Base-by-base conservation (phyloP, 78 protist genomes). In the Mastigamoeba balamuthi region DNA sequence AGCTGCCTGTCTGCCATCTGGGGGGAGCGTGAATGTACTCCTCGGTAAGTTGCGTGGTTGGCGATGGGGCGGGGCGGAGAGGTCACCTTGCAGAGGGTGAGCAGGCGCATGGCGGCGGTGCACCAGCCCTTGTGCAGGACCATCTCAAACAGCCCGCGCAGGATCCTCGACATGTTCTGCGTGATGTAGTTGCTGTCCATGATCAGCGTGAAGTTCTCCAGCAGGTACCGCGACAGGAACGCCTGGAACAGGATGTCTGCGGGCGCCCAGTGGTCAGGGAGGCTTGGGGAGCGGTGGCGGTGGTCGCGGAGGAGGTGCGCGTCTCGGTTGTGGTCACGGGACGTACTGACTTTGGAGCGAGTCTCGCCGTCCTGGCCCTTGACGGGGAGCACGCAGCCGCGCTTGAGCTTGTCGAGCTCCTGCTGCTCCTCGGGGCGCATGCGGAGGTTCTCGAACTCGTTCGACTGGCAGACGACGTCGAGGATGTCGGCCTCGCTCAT, bases 101-200 rank as follows among this genome's bases (percentile, higher is more conserved):
- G 89, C 6, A 89, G 83, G 53, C 27, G 64, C 38, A 63, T 65
- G 3, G 92, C 81, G 23, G 85, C 77, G 10, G 81, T 36, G 44
- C 83, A 41, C 91, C 85, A 88, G 4, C 88, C 88, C 28, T 58
- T 4, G 35, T 75, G 33, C 66, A 93, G 37, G 40, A 84, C 80
- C 4, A 97, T 92, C 75, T 96, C 99, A 73, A 97, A 97, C 43
- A 96, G 84, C 10, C 93, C 98, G 23, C 99, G 88, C 39, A 88
- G 27, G 25, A 97, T 74, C 8, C 99, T 70, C 30, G 69, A 6
- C 6, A 52, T 82, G 43, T 86, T 83, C 83, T 93, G 94, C 27
- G 91, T 79, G n/a, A 93, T 73, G 75, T 95, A 95, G 29, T 79
- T 64, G 66, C 70, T 38, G 78, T 95, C 99, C 25, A 86, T 69